Conservation (phyloP, 2,329 filamentous ascomycete species). For the Thelonectria discophora region DNA sequence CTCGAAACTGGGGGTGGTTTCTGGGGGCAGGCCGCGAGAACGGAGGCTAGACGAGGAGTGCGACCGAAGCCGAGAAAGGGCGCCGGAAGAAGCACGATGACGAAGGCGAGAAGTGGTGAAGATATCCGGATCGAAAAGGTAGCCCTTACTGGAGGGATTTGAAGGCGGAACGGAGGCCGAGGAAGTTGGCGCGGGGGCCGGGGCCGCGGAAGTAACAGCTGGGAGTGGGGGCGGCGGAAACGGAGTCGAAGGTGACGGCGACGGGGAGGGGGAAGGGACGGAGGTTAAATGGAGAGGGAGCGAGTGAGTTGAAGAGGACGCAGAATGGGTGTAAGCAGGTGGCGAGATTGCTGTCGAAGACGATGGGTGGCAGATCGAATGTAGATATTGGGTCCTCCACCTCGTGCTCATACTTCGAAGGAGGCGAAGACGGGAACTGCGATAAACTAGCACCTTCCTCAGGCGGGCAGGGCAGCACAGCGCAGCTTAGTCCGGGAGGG, state of each 20-base stretch:
- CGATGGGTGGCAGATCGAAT: constrained; percentile 9
- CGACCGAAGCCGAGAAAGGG: constrained; percentile 4
- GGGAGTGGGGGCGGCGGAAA: constrained; percentile 4
- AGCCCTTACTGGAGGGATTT: neutral
- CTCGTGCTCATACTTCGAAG: constrained; percentile 22
- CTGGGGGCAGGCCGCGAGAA: neutral
- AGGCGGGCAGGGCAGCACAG: neutral
- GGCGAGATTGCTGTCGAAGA: neutral
- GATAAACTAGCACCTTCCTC: neutral
- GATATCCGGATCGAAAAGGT: constrained; percentile 4
- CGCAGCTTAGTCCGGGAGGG: neutral
- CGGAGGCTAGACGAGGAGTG: constrained; percentile 8
- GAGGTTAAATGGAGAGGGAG: constrained; percentile 2
- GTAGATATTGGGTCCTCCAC: constrained; percentile 18
- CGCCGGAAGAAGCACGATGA: constrained; percentile 7
- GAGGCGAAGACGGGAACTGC: constrained; percentile 4
- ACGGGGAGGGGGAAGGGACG: constrained; percentile 1
- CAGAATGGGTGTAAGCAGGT: neutral
- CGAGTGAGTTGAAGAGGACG: constrained; percentile 8
- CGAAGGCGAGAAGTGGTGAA: constrained; percentile 6
- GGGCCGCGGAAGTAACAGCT: neutral
- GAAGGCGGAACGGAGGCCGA: constrained; percentile 4
- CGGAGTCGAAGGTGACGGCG: neutral
- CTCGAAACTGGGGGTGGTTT: constrained; percentile 1
- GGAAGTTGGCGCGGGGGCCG: constrained; percentile 4